Conservation (phyloP, 371 early-diverging fungal species). For the Blastocladiella emersonii region DNA sequence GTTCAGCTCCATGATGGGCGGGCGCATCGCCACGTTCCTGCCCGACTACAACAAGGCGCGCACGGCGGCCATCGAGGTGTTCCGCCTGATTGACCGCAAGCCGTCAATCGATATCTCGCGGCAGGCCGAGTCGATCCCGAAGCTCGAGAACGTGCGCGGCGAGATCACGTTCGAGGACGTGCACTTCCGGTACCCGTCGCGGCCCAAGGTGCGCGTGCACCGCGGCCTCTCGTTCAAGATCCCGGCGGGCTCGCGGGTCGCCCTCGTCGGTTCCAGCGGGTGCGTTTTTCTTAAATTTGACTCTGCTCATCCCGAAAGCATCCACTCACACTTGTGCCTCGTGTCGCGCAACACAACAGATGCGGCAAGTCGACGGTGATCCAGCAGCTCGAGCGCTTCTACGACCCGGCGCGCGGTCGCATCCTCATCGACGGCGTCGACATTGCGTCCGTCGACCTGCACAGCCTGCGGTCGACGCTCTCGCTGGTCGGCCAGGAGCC, state of each 20-base stretch:
- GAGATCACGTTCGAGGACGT: slow-evolving; percentile 35
- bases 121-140: not conserved
- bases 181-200: slow-evolving; percentile 69
- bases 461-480: not conserved
- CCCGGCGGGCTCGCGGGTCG: slow-evolving; percentile 61
- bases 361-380: slow-evolving; percentile 10
- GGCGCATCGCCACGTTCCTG: slow-evolving; percentile 14
- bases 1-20: slow-evolving; percentile 39
- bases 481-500: slow-evolving; percentile 36
- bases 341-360: too few relatives aligned
- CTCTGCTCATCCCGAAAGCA: slow-evolving; percentile 14
- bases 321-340: slow-evolving; percentile 72
- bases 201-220: slow-evolving; percentile 61
- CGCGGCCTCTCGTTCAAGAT: slow-evolving; percentile 58
- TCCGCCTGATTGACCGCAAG: slow-evolving; percentile 61
- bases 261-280: slow-evolving; percentile 73
- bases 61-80: slow-evolving; percentile 59
- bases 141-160: slow-evolving; percentile 16
- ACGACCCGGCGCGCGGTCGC: slow-evolving; percentile 10
- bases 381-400: slow-evolving; percentile 12
- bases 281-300: too few relatives aligned
- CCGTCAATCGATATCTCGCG: too few relatives aligned
- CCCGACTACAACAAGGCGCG: slow-evolving; percentile 61
- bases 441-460: slow-evolving; percentile 6
- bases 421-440: slow-evolving; percentile 15